Base-by-base conservation (phyloP, 2,329 filamentous ascomycete species). In the Hypocrella siamensis region DNA sequence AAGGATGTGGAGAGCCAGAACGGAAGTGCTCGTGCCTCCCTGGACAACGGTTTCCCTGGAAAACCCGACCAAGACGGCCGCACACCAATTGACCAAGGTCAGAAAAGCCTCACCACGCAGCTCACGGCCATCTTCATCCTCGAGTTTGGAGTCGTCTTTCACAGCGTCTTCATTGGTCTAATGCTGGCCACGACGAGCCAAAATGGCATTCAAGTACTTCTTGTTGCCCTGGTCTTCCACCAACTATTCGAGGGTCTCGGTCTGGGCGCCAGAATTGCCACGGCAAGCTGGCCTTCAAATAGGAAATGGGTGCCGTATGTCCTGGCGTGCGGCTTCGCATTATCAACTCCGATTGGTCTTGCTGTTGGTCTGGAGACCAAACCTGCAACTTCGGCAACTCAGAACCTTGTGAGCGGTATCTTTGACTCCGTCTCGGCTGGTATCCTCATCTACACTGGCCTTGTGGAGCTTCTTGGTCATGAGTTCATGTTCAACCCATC, bases 111-210 rank as follows among this genome's bases (percentile, higher is more conserved):
- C 44, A 67, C 75, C 14, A 75, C 80, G 1, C 85, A 93, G 53
- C 70, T 94, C 49, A 85, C 83, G 1, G 78, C 76, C 28, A 72
- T 94, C 45, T 85, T 93, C 58, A 90, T 94, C 47, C 79, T 96
- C 41, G 88, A 96, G 47, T 94, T 94, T 43, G 88, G 86, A 38
- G 81, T 96, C 48, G 75, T 96, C 48, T 94, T 96, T 57, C 86
- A 93, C 61, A 88, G 80, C 41, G 67, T 94, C 46, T 92, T 94
- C 56, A 88, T 96, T 40, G 88, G 88, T 18, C 67, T 94, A 17
- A 93, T 83, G 1, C 71, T 79, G 17, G 72, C 71, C 12, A 74
- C 75, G 3, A 63, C 70, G 9, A 28, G 22, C 12, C 11, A 22
- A 5, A 56, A 67, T 14, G 60, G 76, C 30, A 67, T 78, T 35